A percentile compares a stretch with the other conserved stretches of the same genome.
phyloP scores from a whole-genome alignment of 2,329 filamentous ascomycete species.

The Ustilaginoidea virens region DNA sequence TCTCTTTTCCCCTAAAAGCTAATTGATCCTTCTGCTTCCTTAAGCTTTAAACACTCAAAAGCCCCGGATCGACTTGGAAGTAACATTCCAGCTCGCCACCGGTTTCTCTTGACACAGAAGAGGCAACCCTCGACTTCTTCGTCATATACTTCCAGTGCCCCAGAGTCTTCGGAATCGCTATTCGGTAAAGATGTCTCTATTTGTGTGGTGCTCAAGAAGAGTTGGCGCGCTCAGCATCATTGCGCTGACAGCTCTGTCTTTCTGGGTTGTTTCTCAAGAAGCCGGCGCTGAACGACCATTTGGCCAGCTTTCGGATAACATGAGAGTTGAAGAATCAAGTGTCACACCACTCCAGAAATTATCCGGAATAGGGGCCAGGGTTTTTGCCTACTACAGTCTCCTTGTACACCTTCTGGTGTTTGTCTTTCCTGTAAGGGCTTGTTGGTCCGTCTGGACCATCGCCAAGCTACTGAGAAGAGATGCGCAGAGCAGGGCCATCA shows the following conservation, averaged over 20 bases:
- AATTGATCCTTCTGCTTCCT: no score
- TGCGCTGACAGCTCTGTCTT: conserved; percentile 30
- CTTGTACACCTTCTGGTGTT: conserved; percentile 49
- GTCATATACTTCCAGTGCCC: no score
- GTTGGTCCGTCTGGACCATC: conserved; percentile 44
- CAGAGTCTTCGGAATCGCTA: no score
- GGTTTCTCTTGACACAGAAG: no score
- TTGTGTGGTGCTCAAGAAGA: conserved; percentile 37
- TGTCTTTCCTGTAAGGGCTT: conserved; percentile 45
- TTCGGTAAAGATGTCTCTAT: conserved; percentile 30
- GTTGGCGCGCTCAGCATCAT: conserved; percentile 41
- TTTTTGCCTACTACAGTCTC: conserved; percentile 50
- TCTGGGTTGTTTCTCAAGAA: conserved; percentile 39
- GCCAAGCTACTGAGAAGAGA: conserved; percentile 33
- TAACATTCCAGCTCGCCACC: no score
- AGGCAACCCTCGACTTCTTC: no score
- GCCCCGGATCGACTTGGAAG: no score
- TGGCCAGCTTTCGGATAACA: conserved; percentile 26
- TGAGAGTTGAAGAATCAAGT: no score
- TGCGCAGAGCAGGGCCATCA: conserved; percentile 27
- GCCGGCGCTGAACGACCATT: conserved; percentile 25
- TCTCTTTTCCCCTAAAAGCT: no score
- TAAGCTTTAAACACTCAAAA: no score
- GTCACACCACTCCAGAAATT: no score
- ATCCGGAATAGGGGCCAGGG: conserved; percentile 32